These are phyloP conservation scores for Atalantia buxifolia DNA, from an alignment of 345 rosid species.

Conservation along the genomic window DNA sequence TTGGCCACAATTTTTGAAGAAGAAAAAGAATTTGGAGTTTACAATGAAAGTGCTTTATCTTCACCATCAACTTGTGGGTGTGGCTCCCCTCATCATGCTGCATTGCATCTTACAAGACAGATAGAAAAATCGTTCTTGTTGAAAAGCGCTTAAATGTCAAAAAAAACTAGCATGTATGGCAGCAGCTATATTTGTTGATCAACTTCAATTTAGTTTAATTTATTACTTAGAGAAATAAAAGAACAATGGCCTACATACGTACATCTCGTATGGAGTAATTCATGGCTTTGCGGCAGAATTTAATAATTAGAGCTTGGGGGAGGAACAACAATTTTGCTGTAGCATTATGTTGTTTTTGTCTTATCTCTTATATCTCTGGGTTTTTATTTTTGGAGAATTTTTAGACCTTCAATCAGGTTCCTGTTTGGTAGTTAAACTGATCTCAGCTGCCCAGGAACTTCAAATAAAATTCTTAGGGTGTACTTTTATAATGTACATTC, in stretches of 20 bases:
- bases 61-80: neutral
- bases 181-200: neutral
- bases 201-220: neutral
- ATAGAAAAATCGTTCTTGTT: neutral
- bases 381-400: neutral
- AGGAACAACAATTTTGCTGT: neutral
- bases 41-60: neutral
- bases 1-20: conserved; percentile 48
- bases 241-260: neutral
- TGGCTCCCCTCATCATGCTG: neutral
- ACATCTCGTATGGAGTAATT: neutral
- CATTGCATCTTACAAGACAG: neutral
- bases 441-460: too few species aligned
- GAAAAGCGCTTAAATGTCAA: neutral
- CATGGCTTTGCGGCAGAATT: neutral
- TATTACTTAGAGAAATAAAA: neutral
- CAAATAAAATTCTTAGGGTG: too few species aligned
- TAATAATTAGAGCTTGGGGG: neutral
- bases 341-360: conserved; percentile 12
- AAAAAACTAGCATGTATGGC: too few species aligned
- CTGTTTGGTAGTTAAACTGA: neutral
- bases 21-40: conserved; percentile 26
- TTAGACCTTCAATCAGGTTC: neutral
- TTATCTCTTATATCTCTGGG: too few species aligned
- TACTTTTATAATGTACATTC: too few species aligned